Conservation (phyloP, 2,329 filamentous ascomycete genomes). For the Sporothrix brunneoviolacea region DNA sequence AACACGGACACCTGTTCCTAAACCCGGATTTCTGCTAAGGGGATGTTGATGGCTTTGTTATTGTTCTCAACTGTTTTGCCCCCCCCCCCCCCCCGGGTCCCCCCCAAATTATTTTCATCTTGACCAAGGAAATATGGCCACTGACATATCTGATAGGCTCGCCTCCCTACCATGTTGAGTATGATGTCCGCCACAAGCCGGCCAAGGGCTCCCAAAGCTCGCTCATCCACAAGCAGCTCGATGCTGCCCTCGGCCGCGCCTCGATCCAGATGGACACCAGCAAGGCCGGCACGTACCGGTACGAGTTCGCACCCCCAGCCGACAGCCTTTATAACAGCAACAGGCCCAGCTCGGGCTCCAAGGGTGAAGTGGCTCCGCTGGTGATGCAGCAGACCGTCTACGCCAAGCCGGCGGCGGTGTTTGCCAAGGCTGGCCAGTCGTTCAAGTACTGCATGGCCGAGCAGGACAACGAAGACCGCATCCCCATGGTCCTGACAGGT, state of each 20-base stretch:
- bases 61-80: no score
- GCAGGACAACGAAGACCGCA: constrained; percentile 72
- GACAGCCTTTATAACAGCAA: constrained; percentile 82
- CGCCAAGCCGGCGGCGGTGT: constrained; percentile 72
- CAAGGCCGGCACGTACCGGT: constrained; percentile 76
- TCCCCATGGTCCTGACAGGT: constrained; percentile 79
- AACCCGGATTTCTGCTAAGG: no score
- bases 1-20: no score
- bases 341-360: constrained; percentile 24
- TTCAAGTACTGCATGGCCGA: constrained; percentile 95
- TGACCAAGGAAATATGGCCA: no score
- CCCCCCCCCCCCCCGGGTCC: no score
- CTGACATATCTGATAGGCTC: constrained; percentile 58
- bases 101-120: no score
- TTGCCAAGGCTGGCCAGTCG: constrained; percentile 79
- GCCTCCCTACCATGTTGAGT: constrained; percentile 76
- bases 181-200: constrained; percentile 69
- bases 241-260: constrained; percentile 67
- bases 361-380: constrained; percentile 40
- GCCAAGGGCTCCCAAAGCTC: constrained; percentile 52
- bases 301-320: constrained; percentile 74
- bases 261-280: constrained; percentile 80
- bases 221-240: constrained; percentile 63
- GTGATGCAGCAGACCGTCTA: constrained; percentile 77
- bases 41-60: no score